Evolutionary conservation across 495 filamentous ascomycete species (phyloP).

Genomic region (Massariosphaeria phaeospora): DNA sequence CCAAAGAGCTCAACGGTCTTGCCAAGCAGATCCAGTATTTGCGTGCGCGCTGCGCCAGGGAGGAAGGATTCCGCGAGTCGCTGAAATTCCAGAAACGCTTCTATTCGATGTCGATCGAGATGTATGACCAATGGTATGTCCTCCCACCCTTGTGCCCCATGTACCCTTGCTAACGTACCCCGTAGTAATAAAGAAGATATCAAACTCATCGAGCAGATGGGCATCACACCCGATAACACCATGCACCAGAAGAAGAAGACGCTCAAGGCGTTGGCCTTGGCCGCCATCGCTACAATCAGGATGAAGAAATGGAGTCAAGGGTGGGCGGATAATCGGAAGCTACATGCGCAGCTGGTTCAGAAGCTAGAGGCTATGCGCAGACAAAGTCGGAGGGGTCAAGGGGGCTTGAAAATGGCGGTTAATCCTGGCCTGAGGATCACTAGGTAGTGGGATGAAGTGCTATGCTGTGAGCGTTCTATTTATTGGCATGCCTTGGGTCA

Average conservation of each 20-base stretch:
- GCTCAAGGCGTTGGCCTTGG: constrained; percentile 48
- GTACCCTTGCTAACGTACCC: not conserved
- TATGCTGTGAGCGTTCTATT: no score
- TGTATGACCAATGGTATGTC: constrained; percentile 80
- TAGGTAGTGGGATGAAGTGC: no score
- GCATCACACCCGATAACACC: constrained; percentile 51
- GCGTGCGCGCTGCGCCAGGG: constrained; percentile 67
- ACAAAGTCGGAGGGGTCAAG: constrained; percentile 6
- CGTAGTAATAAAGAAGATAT: constrained; percentile 87
- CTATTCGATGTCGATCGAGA: constrained; percentile 72
- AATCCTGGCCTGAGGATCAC: no score
- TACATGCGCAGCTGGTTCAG: constrained; percentile 35
- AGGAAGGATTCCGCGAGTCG: constrained; percentile 71
- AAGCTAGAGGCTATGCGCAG: constrained; percentile 34
- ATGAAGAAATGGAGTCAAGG: constrained; percentile 52
- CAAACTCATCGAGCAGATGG: constrained; percentile 73
- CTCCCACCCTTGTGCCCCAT: constrained; percentile 15
- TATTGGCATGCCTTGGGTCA: no score
- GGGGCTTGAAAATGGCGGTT: no score
- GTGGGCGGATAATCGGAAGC: constrained; percentile 41
- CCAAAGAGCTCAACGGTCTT: constrained; percentile 76
- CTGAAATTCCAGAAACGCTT: constrained; percentile 75
- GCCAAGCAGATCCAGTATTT: constrained; percentile 88
- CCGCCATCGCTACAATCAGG: constrained; percentile 51
- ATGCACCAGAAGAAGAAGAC: constrained; percentile 41